Percentiles rank a stretch among this genome's conserved stretches.
Conservation (phyloP, 2,329 filamentous ascomycete genomes). For the Periglandula ipomoeae region DNA sequence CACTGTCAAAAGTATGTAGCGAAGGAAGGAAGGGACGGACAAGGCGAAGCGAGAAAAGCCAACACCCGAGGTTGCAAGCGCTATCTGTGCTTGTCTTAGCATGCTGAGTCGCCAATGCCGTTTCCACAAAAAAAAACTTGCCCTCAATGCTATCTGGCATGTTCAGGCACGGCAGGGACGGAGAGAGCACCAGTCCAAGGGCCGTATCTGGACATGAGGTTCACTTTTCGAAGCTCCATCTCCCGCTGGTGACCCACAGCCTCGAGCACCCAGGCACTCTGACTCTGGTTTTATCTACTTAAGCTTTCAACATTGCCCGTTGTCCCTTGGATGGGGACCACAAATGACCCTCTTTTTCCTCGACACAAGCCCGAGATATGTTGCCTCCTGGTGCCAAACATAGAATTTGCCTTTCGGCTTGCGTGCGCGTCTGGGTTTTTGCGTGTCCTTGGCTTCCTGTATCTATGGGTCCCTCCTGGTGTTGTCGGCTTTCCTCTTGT, state of each 20-base stretch:
- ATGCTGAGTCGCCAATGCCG: not conserved
- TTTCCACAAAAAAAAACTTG: conserved; percentile 1
- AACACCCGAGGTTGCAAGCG: not conserved
- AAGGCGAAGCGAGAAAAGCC: not conserved
- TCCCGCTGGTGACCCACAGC: not conserved
- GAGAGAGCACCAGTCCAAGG: not conserved
- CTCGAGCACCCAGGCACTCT: not conserved
- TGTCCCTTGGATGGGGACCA: conserved; percentile 3
- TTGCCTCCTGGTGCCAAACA: conserved; percentile 3
- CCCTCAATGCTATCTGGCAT: not conserved
- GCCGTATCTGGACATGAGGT: not conserved
- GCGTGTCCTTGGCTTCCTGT: not conserved
- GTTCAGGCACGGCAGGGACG: not conserved
- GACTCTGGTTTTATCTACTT: not conserved
- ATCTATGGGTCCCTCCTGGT: not conserved
- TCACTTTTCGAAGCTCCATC: not conserved
- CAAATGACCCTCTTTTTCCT: conserved; percentile 10
- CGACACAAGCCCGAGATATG: not conserved
- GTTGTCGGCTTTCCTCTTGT: conserved; percentile 1
- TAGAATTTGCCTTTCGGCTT: conserved; percentile 4
- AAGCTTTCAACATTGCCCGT: not conserved
- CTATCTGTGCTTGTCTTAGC: not conserved
- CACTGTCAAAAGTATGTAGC: not conserved
- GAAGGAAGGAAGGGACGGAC: not conserved
- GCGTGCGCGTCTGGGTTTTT: not conserved